phyloP scores from a whole-genome alignment of 1,139 yeast genomes.

The Trichomonascaceae sp. region DNA sequence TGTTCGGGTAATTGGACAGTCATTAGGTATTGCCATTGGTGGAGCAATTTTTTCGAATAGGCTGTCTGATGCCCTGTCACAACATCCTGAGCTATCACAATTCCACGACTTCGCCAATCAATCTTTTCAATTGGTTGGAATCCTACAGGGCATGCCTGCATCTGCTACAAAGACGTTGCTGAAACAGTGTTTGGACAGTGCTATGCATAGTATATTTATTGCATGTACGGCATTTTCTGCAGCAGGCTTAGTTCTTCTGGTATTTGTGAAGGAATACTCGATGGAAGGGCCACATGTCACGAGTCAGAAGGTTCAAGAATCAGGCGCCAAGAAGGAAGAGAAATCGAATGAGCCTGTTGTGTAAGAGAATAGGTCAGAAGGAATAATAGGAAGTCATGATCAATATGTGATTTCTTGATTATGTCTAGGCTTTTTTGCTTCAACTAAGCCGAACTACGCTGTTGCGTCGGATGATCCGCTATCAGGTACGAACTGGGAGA shows the following conservation, averaged over 20 bases:
- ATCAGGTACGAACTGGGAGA: too few relatives aligned
- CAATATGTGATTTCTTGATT: too few relatives aligned
- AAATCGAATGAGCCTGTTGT: background rate
- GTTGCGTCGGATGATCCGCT: too few relatives aligned
- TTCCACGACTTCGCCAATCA: slow-evolving; percentile 14
- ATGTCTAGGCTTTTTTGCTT: too few relatives aligned
- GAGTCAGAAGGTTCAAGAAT: background rate
- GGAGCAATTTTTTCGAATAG: slow-evolving; percentile 40
- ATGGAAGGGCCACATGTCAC: slow-evolving; percentile 14
- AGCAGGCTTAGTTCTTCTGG: slow-evolving; percentile 17
- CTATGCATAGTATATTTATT: slow-evolving; percentile 20
- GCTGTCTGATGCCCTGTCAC: slow-evolving; percentile 15
- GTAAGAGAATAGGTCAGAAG: too few relatives aligned
- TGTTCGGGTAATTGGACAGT: slow-evolving; percentile 31
- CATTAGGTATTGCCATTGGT: slow-evolving; percentile 48
- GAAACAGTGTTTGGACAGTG: slow-evolving; percentile 16
- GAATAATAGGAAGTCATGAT: too few relatives aligned
- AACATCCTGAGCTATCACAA: slow-evolving; percentile 13
- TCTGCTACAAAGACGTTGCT: slow-evolving; percentile 15
- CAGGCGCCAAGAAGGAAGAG: background rate
- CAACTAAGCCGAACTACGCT: too few relatives aligned
- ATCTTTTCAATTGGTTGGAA: slow-evolving; percentile 21
- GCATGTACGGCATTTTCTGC: slow-evolving; percentile 22
- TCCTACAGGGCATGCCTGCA: slow-evolving; percentile 17
- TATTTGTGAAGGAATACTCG: slow-evolving; percentile 24